phyloP scores from a whole-genome alignment of 2,329 filamentous ascomycete genomes.

The Phaeosphaeriaceae sp. region DNA sequence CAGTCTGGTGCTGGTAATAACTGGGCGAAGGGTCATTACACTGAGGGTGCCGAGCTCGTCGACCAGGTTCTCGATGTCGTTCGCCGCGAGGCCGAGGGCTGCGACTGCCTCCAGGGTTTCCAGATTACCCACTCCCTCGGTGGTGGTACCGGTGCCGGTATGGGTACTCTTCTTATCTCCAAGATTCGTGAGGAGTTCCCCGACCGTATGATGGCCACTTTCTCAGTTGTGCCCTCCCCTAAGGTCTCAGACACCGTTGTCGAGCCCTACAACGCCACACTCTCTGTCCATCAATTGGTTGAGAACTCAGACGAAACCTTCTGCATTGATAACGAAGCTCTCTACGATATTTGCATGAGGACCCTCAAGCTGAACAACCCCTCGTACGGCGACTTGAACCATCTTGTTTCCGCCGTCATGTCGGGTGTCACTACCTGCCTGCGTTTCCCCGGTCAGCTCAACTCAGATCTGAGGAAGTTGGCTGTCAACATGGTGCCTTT shows the following conservation, averaged over 20 bases:
- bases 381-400: slow-evolving; percentile 98
- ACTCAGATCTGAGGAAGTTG: slow-evolving; percentile 99
- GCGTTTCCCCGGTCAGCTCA: slow-evolving; percentile 99
- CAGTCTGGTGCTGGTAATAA: slow-evolving; percentile 99
- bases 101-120: slow-evolving; percentile 99
- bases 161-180: slow-evolving; percentile 99
- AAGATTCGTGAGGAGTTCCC: slow-evolving; percentile 99
- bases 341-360: slow-evolving; percentile 99
- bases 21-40: slow-evolving; percentile 99
- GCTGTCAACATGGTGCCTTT: slow-evolving; percentile 99
- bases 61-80: slow-evolving; percentile 98
- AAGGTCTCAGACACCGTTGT: slow-evolving; percentile 99
- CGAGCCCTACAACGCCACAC: slow-evolving; percentile 99
- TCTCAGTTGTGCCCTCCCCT: slow-evolving; percentile 97
- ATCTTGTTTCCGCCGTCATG: slow-evolving; percentile 99
- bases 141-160: slow-evolving; percentile 99
- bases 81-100: slow-evolving; percentile 97
- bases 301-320: slow-evolving; percentile 99
- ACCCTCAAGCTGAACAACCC: slow-evolving; percentile 98
- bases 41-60: slow-evolving; percentile 98
- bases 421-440: slow-evolving; percentile 98
- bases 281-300: slow-evolving; percentile 98
- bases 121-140: slow-evolving; percentile 99
- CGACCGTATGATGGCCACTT: slow-evolving; percentile 99
- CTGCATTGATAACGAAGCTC: slow-evolving; percentile 99